Conservation (phyloP, 2,329 filamentous ascomycete genomes). For the Cryphonectria japonica region DNA sequence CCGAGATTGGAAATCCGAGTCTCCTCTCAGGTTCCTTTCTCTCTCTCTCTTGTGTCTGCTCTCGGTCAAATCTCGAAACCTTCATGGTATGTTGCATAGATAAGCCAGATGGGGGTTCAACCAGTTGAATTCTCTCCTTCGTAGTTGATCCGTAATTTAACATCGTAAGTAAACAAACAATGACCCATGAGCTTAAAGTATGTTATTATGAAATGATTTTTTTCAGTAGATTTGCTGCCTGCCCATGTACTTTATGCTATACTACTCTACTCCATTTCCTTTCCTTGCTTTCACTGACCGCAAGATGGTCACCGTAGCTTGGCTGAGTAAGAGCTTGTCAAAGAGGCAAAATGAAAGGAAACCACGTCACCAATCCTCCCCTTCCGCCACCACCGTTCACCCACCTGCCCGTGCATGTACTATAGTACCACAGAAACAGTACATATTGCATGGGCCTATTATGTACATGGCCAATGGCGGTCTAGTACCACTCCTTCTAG, state of each 20-base stretch:
- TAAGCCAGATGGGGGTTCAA: slow-evolving; percentile 5
- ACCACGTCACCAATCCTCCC: not conserved
- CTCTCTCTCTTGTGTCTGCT: not conserved
- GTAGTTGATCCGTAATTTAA: not conserved
- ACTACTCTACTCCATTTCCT: not conserved
- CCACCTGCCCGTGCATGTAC: not conserved
- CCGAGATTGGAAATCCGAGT: slow-evolving; percentile 9
- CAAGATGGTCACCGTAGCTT: not conserved
- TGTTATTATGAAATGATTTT: too few relatives aligned
- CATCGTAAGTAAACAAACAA: slow-evolving; percentile 11
- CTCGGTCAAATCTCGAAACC: slow-evolving; percentile 19
- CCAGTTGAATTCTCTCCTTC: not conserved
- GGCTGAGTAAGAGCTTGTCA: not conserved
- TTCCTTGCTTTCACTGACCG: not conserved
- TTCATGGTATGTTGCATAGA: slow-evolving; percentile 18
- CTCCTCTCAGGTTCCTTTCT: not conserved
- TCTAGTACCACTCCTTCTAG: slow-evolving; percentile 1
- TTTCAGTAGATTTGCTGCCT: too few relatives aligned
- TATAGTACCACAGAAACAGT: not conserved
- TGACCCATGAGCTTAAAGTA: too few relatives aligned
- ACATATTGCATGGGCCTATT: not conserved
- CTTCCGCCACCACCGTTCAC: not conserved
- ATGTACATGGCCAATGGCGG: not conserved
- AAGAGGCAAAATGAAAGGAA: not conserved
- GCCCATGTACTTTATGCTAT: too few relatives aligned